These are phyloP conservation scores for Talaromyces sp. DNA, from an alignment of 2,329 filamentous ascomycete species.

Conservation along the genomic window DNA sequence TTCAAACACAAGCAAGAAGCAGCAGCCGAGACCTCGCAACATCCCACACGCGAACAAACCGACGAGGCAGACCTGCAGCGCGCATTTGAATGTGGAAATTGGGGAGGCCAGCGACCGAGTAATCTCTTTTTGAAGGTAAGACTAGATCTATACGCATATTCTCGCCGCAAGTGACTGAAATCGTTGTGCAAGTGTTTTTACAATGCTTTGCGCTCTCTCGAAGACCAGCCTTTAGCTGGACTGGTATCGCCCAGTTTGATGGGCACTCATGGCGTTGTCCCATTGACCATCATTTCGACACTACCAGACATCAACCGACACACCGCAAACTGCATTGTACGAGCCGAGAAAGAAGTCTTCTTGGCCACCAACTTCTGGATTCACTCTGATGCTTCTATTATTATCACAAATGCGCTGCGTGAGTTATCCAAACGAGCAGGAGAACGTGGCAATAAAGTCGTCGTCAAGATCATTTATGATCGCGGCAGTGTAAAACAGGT, in stretches of 20 bases:
- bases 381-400: constrained; percentile 62
- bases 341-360: constrained; percentile 69
- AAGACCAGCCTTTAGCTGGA: constrained; percentile 42
- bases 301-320: constrained; percentile 70
- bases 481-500: constrained; percentile 63
- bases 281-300: constrained; percentile 66
- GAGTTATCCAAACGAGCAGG: constrained; percentile 67
- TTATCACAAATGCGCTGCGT: constrained; percentile 65
- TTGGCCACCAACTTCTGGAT: constrained; percentile 76
- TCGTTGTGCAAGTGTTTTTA: constrained; percentile 55
- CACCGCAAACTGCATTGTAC: constrained; percentile 71
- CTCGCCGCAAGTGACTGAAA: not conserved
- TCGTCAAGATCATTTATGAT: constrained; percentile 75
- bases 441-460: constrained; percentile 53
- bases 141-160: too few species aligned
- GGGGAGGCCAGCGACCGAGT: constrained; percentile 62
- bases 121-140: constrained; percentile 62
- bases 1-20: constrained; percentile 40
- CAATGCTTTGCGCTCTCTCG: constrained; percentile 53
- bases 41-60: constrained; percentile 22
- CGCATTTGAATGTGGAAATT: constrained; percentile 63
- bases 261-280: constrained; percentile 62
- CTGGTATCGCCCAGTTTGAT: constrained; percentile 58
- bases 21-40: constrained; percentile 26
- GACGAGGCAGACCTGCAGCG: constrained; percentile 49